phyloP scores from a whole-genome alignment of 108 stramenopile species.

The Nannochloropsis salina region DNA sequence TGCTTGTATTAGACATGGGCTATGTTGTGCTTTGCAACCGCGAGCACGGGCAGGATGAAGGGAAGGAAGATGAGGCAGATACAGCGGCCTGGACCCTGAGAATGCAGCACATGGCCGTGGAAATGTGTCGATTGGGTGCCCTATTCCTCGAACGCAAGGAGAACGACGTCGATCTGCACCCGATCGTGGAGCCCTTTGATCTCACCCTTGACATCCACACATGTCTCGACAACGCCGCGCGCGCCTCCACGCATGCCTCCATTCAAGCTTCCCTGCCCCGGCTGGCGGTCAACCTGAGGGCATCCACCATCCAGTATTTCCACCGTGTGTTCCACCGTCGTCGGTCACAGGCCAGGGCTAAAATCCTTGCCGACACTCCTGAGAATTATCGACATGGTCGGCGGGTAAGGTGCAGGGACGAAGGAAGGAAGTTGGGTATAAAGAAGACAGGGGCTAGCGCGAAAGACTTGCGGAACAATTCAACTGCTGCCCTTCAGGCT shows the following conservation, averaged over 20 bases:
- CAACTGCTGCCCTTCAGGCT: no score
- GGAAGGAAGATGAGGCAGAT: not conserved
- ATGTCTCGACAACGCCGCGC: not conserved
- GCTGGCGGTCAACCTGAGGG: not conserved
- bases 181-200: not conserved
- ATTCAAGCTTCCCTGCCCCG: not conserved
- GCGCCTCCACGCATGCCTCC: not conserved
- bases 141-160: not conserved
- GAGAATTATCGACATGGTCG: not conserved
- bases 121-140: not conserved
- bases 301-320: not conserved
- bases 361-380: not conserved
- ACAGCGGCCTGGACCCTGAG: not conserved
- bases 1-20: not conserved
- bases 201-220: not conserved
- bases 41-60: not conserved
- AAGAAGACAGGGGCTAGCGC: no score
- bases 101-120: not conserved
- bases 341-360: not conserved
- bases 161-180: not conserved
- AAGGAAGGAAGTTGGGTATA: not conserved
- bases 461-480: no score
- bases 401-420: not conserved
- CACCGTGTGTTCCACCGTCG: not conserved
- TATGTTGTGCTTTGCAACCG: not conserved